Evolutionary conservation across 1,284 basidiomycete genomes (phyloP).

Genomic region (Tremellales sp.): DNA sequence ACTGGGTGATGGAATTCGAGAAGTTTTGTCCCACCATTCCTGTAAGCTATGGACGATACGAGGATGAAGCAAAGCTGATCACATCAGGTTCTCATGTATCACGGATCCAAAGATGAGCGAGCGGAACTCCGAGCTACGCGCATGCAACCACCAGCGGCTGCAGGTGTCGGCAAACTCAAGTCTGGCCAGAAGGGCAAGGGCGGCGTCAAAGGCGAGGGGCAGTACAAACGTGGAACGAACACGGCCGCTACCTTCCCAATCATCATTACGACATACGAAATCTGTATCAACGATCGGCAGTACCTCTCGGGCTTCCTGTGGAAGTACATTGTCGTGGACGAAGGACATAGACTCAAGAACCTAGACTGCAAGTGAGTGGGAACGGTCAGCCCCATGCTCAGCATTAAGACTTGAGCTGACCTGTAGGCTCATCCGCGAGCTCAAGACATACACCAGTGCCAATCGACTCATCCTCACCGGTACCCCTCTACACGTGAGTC

Average conservation of each 20-base stretch:
- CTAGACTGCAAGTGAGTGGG: constrained; percentile 65
- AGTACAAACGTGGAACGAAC: constrained; percentile 16
- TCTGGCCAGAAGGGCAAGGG: constrained; percentile 22
- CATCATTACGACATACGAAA: constrained; percentile 87
- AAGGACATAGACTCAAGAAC: constrained; percentile 92
- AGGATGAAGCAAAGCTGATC: not conserved
- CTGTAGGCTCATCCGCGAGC: constrained; percentile 70
- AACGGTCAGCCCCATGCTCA: not conserved
- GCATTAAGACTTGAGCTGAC: not conserved
- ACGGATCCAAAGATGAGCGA: constrained; percentile 74
- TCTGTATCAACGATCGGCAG: constrained; percentile 76
- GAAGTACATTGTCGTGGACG: constrained; percentile 94
- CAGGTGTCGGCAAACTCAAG: constrained; percentile 24
- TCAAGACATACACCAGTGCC: constrained; percentile 79
- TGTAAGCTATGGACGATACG: constrained; percentile 12
- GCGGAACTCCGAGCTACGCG: constrained; percentile 64
- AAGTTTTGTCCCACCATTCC: constrained; percentile 72
- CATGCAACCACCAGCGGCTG: constrained; percentile 27
- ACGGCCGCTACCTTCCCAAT: constrained; percentile 41
- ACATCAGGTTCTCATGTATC: constrained; percentile 76
- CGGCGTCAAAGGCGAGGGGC: constrained; percentile 2
- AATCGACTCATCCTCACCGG: constrained; percentile 91
- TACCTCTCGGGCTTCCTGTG: constrained; percentile 67
- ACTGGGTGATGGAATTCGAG: constrained; percentile 83
- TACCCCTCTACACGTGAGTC: constrained; percentile 78